Conservation (phyloP, 805 yeast species). For the Ogataea wickerhamii region DNA sequence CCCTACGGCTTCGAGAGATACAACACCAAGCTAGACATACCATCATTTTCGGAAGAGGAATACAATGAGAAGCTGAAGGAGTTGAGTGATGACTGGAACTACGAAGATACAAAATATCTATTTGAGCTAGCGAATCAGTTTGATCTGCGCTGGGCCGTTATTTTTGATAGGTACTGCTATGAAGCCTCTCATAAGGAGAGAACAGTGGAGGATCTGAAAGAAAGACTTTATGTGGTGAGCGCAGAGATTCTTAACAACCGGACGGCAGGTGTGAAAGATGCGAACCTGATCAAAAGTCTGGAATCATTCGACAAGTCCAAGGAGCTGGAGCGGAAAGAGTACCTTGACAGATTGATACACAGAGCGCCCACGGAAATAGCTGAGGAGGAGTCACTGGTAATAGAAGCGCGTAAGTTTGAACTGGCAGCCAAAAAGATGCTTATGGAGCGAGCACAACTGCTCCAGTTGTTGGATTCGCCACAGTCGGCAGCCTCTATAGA, state of each 20-base stretch:
- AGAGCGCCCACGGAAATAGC: constrained; percentile 96
- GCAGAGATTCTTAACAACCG: constrained; percentile 44
- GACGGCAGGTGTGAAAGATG: constrained; percentile 39
- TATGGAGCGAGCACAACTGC: constrained; percentile 71
- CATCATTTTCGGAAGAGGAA: constrained; percentile 60
- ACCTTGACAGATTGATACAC: constrained; percentile 68
- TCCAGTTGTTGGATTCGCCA: constrained; percentile 83
- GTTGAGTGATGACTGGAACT: constrained; percentile 52
- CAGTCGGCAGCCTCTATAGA: constrained; percentile 70
- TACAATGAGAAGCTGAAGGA: constrained; percentile 45
- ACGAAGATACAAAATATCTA: constrained; percentile 73
- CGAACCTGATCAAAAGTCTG: constrained; percentile 55
- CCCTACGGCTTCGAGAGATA: constrained; percentile 73
- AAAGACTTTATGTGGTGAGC: constrained; percentile 70
- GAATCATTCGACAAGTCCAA: constrained; percentile 60
- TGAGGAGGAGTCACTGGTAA: constrained; percentile 90
- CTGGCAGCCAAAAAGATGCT: constrained; percentile 87
- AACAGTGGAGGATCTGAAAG: constrained; percentile 81
- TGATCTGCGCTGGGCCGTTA: constrained; percentile 69
- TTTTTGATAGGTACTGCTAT: constrained; percentile 56
- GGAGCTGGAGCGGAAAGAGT: constrained; percentile 77
- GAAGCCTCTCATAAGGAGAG: constrained; percentile 35
- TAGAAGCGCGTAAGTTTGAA: constrained; percentile 90
- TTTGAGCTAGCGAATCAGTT: constrained; percentile 59
- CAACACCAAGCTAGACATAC: constrained; percentile 65